A percentile compares a stretch with the other conserved stretches of the same genome.
phyloP scores from a whole-genome alignment of 2,329 filamentous ascomycete genomes.

The Ophiostoma pallidulum region DNA sequence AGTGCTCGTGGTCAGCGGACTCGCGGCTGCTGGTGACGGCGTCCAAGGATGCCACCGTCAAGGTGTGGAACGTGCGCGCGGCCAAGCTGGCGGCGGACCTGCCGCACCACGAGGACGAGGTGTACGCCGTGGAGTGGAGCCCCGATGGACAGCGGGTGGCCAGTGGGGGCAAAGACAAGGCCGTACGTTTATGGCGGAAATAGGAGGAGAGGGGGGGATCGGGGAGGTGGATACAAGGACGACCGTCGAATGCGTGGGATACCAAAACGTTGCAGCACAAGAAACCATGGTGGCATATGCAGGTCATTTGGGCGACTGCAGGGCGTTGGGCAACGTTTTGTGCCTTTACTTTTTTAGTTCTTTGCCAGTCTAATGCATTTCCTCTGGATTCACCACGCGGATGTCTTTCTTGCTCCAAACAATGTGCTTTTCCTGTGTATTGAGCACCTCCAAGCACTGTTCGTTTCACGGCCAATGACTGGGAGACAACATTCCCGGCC shows the following conservation, averaged over 20 bases:
- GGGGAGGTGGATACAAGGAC: no score
- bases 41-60: constrained; percentile 87
- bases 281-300: no score
- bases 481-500: no score
- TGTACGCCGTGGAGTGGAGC: constrained; percentile 92
- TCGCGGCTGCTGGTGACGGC: constrained; percentile 79
- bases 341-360: neutral
- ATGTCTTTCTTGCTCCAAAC: no score
- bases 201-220: constrained; percentile 24
- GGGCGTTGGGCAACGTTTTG: constrained; percentile 5
- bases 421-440: no score
- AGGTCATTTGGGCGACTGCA: constrained; percentile 5
- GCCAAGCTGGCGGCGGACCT: constrained; percentile 73
- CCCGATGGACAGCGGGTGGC: constrained; percentile 81
- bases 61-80: constrained; percentile 85
- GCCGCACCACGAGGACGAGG: constrained; percentile 84
- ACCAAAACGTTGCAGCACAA: neutral
- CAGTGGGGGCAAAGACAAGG: constrained; percentile 89
- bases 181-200: constrained; percentile 57
- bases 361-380: neutral
- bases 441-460: no score
- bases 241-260: no score
- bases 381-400: no score
- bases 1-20: constrained; percentile 86
- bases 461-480: no score